Conservation (phyloP, 1,284 basidiomycete species). For the Fomitopsis palustris region DNA sequence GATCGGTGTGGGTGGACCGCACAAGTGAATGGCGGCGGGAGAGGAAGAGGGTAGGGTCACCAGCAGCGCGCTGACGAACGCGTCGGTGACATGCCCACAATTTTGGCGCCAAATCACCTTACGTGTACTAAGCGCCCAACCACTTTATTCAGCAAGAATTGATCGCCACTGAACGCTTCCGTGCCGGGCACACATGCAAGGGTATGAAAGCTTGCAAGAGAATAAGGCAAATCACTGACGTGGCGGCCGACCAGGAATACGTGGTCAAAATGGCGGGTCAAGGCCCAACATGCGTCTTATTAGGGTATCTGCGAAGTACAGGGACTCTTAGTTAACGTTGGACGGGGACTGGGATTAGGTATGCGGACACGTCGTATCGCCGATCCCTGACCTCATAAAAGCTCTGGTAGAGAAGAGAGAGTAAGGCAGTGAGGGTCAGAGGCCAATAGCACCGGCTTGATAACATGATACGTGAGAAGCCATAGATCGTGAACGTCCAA, state of each 20-base stretch:
- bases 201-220: too few species aligned
- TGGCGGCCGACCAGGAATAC: too few species aligned
- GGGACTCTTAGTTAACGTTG: background rate
- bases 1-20: background rate
- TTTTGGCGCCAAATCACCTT: background rate
- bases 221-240: too few species aligned
- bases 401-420: background rate
- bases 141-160: background rate
- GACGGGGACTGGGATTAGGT: background rate
- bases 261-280: too few species aligned
- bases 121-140: background rate
- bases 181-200: too few species aligned
- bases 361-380: background rate
- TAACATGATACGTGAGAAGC: background rate
- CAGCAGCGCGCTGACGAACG: background rate
- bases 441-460: background rate
- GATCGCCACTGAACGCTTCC: background rate
- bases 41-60: background rate
- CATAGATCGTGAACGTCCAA: background rate
- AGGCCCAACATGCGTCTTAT: too few species aligned
- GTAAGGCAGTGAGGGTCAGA: background rate
- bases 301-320: too few species aligned
- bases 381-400: background rate
- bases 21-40: slow-evolving; percentile 9
- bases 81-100: background rate